Base-by-base conservation (phyloP, 371 early-diverging fungal species). In the Mortierella sp. region DNA sequence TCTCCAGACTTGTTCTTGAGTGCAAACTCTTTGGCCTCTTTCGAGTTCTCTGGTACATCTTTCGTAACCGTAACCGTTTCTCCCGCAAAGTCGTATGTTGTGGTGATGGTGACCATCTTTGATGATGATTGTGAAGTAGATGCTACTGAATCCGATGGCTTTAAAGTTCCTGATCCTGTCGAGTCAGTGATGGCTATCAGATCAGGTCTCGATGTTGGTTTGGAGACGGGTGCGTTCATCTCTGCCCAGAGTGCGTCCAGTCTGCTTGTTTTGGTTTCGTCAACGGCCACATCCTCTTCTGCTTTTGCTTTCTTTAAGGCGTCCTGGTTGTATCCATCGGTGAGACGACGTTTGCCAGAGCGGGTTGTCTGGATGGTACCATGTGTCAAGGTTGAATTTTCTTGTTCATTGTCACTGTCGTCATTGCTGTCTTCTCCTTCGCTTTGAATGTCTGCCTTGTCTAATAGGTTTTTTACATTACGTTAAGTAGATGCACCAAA, bases 241-340 rank as follows among this genome's bases (percentile, higher is more conserved):
- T 84, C 84, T 19, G 70, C 76, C 84, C 84, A 84, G n/a, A 84
- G 66, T 11, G 82, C 81, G 32, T 82, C 84, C 19, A 84, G 60
- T 37, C 58, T 71, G 19, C 69, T 58, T 62, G 81, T 84, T 55
- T 66, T 79, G 28, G 4, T 48, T 50, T 42, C 31, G 0, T 50
- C 57, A 7, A 55, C 19, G 1, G 53, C 26, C 4, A 55, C 19
- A 0, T 49, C 26, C 4, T 67, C 47, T 3, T 67, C 54, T 2
- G 30, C 11, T 39, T 31, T 46, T 30, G 44, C 57, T 34, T 37
- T 65, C 19, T 63, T 61, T 6, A 34, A 30, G 15, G 3, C 44
- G 17, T 34, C 37, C 7, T 34, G 37, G 27, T 50, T 17, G 30
- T 27, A 19, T 9, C 32, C 47, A 12, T 32, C n/a, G n/a, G n/a